A percentile compares a stretch with the other conserved stretches of the same genome.
phyloP scores from a whole-genome alignment of 805 yeast genomes.

The Yarrowia bubula region DNA sequence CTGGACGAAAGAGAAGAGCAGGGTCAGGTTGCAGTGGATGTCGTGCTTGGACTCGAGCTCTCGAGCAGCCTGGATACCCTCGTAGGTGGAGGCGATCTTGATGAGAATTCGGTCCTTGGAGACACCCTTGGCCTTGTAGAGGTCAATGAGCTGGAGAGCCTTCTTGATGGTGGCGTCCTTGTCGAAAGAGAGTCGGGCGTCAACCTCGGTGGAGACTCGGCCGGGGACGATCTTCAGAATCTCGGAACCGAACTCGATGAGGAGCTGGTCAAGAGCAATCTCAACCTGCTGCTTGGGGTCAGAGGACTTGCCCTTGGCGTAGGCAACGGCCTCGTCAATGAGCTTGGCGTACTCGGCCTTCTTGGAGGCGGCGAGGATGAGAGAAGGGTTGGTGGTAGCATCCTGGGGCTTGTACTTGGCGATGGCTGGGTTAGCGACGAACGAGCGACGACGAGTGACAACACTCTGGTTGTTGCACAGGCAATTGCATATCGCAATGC shows the following conservation, averaged over 20 bases:
- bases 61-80: conserved; percentile 98
- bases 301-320: conserved; percentile 58
- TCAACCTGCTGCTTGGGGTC: conserved; percentile 59
- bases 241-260: conserved; percentile 94
- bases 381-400: conserved; percentile 98
- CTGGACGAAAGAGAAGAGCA: conserved; percentile 91
- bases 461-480: too few species aligned
- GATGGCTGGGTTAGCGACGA: conserved; percentile 48
- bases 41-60: conserved; percentile 88
- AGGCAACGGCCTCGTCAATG: conserved; percentile 86
- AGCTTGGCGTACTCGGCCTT: conserved; percentile 84
- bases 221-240: conserved; percentile 96
- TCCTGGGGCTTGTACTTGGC: conserved; percentile 99
- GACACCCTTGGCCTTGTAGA: conserved; percentile 84
- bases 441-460: background rate
- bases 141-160: conserved; percentile 85
- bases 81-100: conserved; percentile 98
- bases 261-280: conserved; percentile 82
- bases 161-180: conserved; percentile 90
- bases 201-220: conserved; percentile 98
- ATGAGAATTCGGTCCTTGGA: conserved; percentile 86
- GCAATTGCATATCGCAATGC: too few species aligned
- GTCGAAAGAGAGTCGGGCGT: conserved; percentile 96
- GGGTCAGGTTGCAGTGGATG: conserved; percentile 91
- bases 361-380: conserved; percentile 92